phyloP scores from a whole-genome alignment of 2,329 filamentous ascomycete species.

The Acrocalymma vagum region DNA sequence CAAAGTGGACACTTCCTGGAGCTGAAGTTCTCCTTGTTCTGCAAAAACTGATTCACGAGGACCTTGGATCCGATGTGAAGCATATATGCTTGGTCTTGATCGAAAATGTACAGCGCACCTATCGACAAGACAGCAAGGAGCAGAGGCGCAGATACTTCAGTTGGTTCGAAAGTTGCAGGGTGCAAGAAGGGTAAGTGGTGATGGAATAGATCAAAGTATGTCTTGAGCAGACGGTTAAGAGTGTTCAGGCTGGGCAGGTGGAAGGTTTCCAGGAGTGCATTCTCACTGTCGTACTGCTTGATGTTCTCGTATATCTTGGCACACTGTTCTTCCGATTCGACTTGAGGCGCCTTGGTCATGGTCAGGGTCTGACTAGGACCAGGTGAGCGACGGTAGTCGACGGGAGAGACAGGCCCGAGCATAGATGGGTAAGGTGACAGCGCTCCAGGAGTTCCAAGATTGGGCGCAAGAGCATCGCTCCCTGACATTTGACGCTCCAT shows the following conservation, averaged over 20 bases:
- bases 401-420: constrained; percentile 72
- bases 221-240: constrained; percentile 90
- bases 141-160: constrained; percentile 80
- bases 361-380: constrained; percentile 72
- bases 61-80: constrained; percentile 98
- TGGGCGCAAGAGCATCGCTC: constrained; percentile 69
- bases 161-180: constrained; percentile 86
- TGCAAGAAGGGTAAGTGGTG: constrained; percentile 97
- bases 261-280: constrained; percentile 87
- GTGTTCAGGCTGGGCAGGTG: constrained; percentile 81
- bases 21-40: constrained; percentile 99
- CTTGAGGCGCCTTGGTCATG: constrained; percentile 77
- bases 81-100: constrained; percentile 96
- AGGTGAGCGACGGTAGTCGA: constrained; percentile 75
- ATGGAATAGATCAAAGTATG: constrained; percentile 97
- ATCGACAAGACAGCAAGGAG: constrained; percentile 92
- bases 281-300: constrained; percentile 79
- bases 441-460: constrained; percentile 74
- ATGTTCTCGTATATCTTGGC: constrained; percentile 88
- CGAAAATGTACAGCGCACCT: constrained; percentile 94
- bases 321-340: constrained; percentile 84
- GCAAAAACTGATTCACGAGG: constrained; percentile 93
- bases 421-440: constrained; percentile 76
- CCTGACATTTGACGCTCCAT: constrained; percentile 69
- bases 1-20: constrained; percentile 96